Evolutionary conservation across 1,284 basidiomycete species (phyloP).

Genomic region (Melanopsichium pennsylvanicum): DNA sequence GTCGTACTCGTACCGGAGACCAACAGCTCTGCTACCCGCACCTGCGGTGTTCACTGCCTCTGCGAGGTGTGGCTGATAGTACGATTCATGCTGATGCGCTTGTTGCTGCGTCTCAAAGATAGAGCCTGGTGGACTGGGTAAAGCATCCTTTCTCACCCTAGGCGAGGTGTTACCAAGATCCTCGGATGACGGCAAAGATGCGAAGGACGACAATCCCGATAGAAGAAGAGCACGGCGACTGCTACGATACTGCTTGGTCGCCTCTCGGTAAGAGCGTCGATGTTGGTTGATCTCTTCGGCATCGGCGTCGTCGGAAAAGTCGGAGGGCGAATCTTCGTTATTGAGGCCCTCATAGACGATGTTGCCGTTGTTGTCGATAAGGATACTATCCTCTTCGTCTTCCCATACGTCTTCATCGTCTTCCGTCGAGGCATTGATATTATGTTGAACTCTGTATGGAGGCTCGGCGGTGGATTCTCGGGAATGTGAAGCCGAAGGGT

Average conservation of each 20-base stretch:
- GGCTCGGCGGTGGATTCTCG: conserved; percentile 12
- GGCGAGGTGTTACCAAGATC: conserved; percentile 14
- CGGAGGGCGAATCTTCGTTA: conserved; percentile 31
- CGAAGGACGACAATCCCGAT: conserved; percentile 36
- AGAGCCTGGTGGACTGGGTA: conserved; percentile 23
- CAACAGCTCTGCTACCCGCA: conserved; percentile 13
- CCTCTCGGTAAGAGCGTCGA: conserved; percentile 36
- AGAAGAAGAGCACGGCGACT: conserved; percentile 44
- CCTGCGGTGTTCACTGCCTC: conserved; percentile 26
- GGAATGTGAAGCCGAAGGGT: conserved; percentile 3
- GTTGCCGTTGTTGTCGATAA: conserved; percentile 27
- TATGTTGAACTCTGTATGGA: background rate
- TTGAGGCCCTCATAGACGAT: conserved; percentile 23
- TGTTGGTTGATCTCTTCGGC: conserved; percentile 23
- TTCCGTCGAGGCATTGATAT: background rate
- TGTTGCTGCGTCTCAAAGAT: conserved; percentile 1
- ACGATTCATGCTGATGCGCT: conserved; percentile 11
- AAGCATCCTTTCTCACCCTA: conserved; percentile 13
- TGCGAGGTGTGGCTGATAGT: conserved; percentile 21
- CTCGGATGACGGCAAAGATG: conserved; percentile 33
- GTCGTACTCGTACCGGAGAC: conserved; percentile 15
- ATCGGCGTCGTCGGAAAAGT: conserved; percentile 24
- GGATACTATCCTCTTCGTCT: conserved; percentile 33
- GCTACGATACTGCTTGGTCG: conserved; percentile 39
- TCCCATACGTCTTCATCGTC: conserved; percentile 50